phyloP scores from a whole-genome alignment of 73 alveolate genomes.

The Urostyla sp. region DNA sequence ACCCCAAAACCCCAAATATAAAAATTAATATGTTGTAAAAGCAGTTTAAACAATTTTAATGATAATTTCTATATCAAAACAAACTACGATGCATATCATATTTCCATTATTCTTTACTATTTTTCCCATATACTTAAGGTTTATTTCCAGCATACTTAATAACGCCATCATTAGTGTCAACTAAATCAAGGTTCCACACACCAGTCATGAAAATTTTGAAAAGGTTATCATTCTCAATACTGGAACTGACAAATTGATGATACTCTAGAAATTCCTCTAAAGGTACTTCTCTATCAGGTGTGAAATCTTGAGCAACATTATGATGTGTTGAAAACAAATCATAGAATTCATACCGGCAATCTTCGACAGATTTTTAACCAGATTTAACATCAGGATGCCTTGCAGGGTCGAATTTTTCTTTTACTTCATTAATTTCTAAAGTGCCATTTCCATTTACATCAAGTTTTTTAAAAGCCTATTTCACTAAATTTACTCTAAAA shows the following conservation, averaged over 20 bases:
- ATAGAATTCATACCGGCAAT: constrained; percentile 61
- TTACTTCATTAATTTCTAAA: constrained; percentile 75
- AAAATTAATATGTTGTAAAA: too few species aligned
- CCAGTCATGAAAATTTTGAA: constrained; percentile 65
- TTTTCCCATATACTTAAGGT: constrained; percentile 32
- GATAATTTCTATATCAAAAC: constrained; percentile 65
- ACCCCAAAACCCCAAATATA: too few species aligned
- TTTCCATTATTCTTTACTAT: constrained; percentile 67
- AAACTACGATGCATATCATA: constrained; percentile 69
- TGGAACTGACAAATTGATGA: constrained; percentile 52
- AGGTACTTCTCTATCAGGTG: constrained; percentile 47
- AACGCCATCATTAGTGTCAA: constrained; percentile 13
- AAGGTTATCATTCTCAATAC: constrained; percentile 53
- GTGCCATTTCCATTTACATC: constrained; percentile 75
- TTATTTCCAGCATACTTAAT: constrained; percentile 37
- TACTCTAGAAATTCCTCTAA: constrained; percentile 68
- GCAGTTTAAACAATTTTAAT: too few species aligned
- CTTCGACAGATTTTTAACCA: constrained; percentile 74
- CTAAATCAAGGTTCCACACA: constrained; percentile 69
- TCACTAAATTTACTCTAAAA: constrained; percentile 70
- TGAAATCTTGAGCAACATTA: constrained; percentile 52
- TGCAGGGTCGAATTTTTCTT: constrained; percentile 51
- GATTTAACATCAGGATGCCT: constrained; percentile 87
- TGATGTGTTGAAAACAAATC: constrained; percentile 72
- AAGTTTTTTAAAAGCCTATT: constrained; percentile 69